Evolutionary conservation across 2,329 filamentous ascomycete genomes (phyloP).

Genomic region (Emericellopsis atlantica): DNA sequence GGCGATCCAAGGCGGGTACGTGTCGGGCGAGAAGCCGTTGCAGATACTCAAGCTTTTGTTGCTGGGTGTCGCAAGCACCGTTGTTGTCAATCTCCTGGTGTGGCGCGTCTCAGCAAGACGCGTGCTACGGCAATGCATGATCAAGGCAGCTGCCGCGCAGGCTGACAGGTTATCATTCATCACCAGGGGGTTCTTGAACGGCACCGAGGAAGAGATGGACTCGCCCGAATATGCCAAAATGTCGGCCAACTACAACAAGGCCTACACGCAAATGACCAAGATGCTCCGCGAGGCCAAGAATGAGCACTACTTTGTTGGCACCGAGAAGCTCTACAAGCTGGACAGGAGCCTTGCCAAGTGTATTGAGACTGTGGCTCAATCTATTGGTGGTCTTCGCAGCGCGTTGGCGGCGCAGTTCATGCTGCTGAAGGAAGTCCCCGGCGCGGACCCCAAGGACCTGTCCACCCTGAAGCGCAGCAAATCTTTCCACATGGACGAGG

Average conservation of each 20-base stretch:
- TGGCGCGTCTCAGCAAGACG: conserved; percentile 68
- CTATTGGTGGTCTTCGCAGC: conserved; percentile 80
- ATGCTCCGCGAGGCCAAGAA: conserved; percentile 76
- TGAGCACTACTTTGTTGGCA: conserved; percentile 74
- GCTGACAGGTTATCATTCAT: conserved; percentile 74
- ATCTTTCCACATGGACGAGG: conserved; percentile 22
- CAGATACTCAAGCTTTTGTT: conserved; percentile 75
- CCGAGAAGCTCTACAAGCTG: conserved; percentile 64
- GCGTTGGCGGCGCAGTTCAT: conserved; percentile 83
- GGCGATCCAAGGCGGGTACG: conserved; percentile 68
- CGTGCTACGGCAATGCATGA: conserved; percentile 59
- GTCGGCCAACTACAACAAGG: conserved; percentile 50
- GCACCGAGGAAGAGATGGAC: conserved; percentile 65
- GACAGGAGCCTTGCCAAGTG: conserved; percentile 73
- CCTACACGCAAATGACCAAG: conserved; percentile 59
- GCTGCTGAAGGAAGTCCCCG: conserved; percentile 53
- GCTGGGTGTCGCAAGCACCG: conserved; percentile 62
- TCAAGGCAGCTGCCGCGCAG: conserved; percentile 60
- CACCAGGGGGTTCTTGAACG: conserved; percentile 71
- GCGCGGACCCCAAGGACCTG: conserved; percentile 5
- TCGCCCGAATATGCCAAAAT: conserved; percentile 52
- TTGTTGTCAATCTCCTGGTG: conserved; percentile 63
- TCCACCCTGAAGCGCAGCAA: conserved; percentile 5
- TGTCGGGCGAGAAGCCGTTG: conserved; percentile 68
- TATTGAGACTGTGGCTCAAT: conserved; percentile 74